Conservation (phyloP, 495 filamentous ascomycete species). For the Penicillium goetzii region DNA sequence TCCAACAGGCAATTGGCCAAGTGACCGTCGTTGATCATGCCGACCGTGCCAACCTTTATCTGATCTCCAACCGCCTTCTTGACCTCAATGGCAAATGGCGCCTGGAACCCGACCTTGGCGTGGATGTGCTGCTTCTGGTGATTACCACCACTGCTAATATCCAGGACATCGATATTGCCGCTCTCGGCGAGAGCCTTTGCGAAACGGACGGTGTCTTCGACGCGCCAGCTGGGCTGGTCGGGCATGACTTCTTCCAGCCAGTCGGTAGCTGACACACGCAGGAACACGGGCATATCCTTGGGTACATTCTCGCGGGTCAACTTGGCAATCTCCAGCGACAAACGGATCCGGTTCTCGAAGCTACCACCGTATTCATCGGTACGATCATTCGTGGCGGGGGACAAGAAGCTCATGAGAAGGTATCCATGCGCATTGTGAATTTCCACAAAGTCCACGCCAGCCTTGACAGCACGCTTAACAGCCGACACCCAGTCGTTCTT, state of each 20-base stretch:
- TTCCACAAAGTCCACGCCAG: slow-evolving; percentile 61
- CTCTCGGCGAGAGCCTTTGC: slow-evolving; percentile 53
- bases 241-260: slow-evolving; percentile 56
- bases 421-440: slow-evolving; percentile 67
- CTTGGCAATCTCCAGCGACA: slow-evolving; percentile 61
- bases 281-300: slow-evolving; percentile 64
- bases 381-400: slow-evolving; percentile 61
- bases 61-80: slow-evolving; percentile 63
- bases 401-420: slow-evolving; percentile 64
- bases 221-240: slow-evolving; percentile 56
- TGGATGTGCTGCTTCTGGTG: slow-evolving; percentile 60
- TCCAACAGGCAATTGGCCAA: slow-evolving; percentile 60
- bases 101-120: slow-evolving; percentile 63
- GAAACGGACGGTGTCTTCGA: slow-evolving; percentile 58
- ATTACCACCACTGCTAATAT: slow-evolving; percentile 65
- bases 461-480: slow-evolving; percentile 57
- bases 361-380: slow-evolving; percentile 65
- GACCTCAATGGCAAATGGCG: slow-evolving; percentile 59
- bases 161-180: slow-evolving; percentile 63
- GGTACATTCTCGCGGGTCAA: slow-evolving; percentile 58
- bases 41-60: slow-evolving; percentile 61
- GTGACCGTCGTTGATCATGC: slow-evolving; percentile 60
- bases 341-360: slow-evolving; percentile 63
- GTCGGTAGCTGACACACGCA: slow-evolving; percentile 63
- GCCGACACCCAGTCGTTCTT: slow-evolving; percentile 59